Conservation (phyloP, 192 early-diverging fungal species). For the Backusella parvicylindrica region DNA sequence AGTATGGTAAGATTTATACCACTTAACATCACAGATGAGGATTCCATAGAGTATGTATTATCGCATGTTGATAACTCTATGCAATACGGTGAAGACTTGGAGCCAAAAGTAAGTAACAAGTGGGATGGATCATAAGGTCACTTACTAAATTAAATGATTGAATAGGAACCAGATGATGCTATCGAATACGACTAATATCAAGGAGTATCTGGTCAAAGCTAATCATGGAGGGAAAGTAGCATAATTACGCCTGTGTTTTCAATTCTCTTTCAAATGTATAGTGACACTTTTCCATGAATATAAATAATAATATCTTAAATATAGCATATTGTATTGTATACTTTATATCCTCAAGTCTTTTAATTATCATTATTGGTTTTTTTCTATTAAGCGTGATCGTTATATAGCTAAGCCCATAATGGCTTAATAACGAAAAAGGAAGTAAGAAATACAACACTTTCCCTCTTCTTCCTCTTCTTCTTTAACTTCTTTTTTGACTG, state of each 20-base stretch:
- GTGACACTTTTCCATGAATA: background rate
- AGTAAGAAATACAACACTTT: background rate
- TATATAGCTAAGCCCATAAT: background rate
- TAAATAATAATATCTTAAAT: background rate
- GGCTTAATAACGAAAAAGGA: background rate
- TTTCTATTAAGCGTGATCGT: background rate
- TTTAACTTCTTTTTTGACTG: background rate
- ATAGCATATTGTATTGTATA: background rate
- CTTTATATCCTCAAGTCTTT: background rate
- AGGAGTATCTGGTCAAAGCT: background rate
- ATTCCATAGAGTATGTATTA: slow-evolving; percentile 82
- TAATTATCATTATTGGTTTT: background rate
- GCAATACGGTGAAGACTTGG: slow-evolving; percentile 97
- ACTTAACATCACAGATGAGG: slow-evolving; percentile 92
- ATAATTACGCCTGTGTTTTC: background rate
- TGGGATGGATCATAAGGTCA: background rate
- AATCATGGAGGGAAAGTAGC: background rate
- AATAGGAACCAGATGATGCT: slow-evolving; percentile 31
- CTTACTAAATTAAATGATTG: slow-evolving; percentile 10
- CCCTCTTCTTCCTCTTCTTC: background rate
- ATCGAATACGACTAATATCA: slow-evolving; percentile 22
- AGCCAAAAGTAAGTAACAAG: slow-evolving; percentile 69
- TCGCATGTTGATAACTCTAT: slow-evolving; percentile 92
- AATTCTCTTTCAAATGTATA: background rate
- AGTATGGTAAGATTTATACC: slow-evolving; percentile 97